Conservation (phyloP, 306 rosid species). For the Vigna radiata region DNA sequence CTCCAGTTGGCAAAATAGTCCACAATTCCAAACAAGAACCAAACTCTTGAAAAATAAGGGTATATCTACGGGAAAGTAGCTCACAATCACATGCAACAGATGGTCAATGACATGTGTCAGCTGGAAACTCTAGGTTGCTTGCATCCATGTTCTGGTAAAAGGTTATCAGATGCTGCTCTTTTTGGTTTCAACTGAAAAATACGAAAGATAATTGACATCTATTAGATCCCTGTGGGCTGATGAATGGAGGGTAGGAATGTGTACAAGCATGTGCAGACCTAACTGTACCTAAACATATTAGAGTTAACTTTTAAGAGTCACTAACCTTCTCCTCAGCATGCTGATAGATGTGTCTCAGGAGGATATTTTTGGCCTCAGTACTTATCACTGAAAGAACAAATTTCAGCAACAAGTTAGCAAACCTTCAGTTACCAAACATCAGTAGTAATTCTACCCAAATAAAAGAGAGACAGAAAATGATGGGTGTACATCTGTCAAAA, state of each 20-base stretch:
- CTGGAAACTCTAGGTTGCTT: conserved; percentile 74
- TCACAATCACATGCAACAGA: conserved; percentile 22
- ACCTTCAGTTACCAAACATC: conserved; percentile 12
- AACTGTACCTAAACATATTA: conserved; percentile 8
- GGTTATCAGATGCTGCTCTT: conserved; percentile 78
- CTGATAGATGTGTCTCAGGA: conserved; percentile 84
- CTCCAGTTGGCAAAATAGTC: conserved; percentile 28
- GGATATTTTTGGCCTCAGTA: conserved; percentile 77
- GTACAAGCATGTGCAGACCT: conserved; percentile 31
- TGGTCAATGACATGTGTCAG: conserved; percentile 42
- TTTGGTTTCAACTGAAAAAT: conserved; percentile 75
- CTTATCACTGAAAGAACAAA: conserved; percentile 70
- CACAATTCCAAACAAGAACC: conserved; percentile 36
- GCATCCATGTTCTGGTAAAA: conserved; percentile 72
- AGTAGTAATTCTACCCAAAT: background rate
- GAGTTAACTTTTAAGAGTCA: conserved; percentile 18
- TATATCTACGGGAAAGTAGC: conserved; percentile 16
- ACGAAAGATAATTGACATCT: conserved; percentile 37
- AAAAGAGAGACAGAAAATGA: conserved; percentile 21
- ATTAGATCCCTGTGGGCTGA: conserved; percentile 21
- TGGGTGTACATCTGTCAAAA: conserved; percentile 26
- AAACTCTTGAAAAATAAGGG: conserved; percentile 24
- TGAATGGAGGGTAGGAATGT: background rate
- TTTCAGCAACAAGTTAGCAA: conserved; percentile 42
- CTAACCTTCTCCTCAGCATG: conserved; percentile 60